A percentile compares a stretch with the other conserved stretches of the same genome.
Conservation (phyloP, 1,284 basidiomycete genomes). For the Afroboletus lepidellus region DNA sequence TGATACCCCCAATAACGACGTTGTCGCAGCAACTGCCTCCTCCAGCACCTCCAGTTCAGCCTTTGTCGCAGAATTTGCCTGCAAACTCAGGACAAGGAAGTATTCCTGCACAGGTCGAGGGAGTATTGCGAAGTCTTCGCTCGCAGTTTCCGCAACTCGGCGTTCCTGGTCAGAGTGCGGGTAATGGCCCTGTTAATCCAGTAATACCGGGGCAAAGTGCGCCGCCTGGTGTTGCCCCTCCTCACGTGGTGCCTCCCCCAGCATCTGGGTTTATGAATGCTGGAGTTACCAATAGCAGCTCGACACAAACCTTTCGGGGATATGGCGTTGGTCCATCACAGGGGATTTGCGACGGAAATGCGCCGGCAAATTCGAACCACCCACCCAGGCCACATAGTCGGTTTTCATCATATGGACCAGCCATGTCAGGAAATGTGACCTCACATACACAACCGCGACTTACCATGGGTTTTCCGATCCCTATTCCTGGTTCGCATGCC, state of each 20-base stretch:
- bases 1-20: not conserved
- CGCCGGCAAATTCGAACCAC: slow-evolving; percentile 3
- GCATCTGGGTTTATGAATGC: not conserved
- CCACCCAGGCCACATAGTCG: not conserved
- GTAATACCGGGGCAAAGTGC: not conserved
- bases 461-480: not conserved
- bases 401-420: slow-evolving; percentile 4
- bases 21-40: slow-evolving; percentile 1
- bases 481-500: slow-evolving; percentile 1
- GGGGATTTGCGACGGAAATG: slow-evolving; percentile 1
- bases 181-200: slow-evolving; percentile 1
- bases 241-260: not conserved
- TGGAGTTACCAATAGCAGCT: not conserved
- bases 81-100: slow-evolving; percentile 6
- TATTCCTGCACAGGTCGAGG: slow-evolving; percentile 13
- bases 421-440: slow-evolving; percentile 6
- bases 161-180: not conserved
- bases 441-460: slow-evolving; percentile 1
- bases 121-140: slow-evolving; percentile 15
- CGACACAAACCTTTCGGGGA: not conserved
- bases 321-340: slow-evolving; percentile 8
- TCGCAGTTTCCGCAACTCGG: slow-evolving; percentile 19
- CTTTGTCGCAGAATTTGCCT: not conserved
- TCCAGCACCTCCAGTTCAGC: not conserved
- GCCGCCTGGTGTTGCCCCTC: slow-evolving; percentile 1